Evolutionary conservation across 106 monocot genomes (phyloP), one percentile per base, ranked within the genome.

Genomic region (Dendrobium nobile): DNA sequence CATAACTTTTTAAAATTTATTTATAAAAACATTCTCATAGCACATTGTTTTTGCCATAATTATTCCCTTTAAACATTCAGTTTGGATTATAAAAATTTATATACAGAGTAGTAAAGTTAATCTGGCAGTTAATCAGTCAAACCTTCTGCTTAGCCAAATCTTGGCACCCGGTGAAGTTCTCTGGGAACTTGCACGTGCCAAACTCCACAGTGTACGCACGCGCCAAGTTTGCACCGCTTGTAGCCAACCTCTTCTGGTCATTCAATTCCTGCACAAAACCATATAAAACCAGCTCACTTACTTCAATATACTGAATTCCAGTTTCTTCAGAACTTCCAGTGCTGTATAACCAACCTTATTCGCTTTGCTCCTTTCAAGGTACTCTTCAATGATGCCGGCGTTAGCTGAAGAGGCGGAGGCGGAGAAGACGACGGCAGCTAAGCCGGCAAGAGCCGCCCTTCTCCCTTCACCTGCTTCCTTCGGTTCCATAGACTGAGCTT

Each of bases 161-260:
- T 82, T 94, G 98, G 89, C 94, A 98, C 0, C 98, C 94, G 40
- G 94, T 98, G 92, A 98, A 98, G 85, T 98, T 98, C 83, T 91
- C 87, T 9, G 94, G 98, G 91, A 95, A 95, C 82, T 89, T 88
- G 98, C 98, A 95, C 9, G 85, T 80, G 45, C 94, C 98, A 56
- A 98, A 98, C 82, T 98, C 80, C 37, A 94, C 98, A 0, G 97
- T 98, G 86, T 84, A 98, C 26, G 97, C 97, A 24, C 97, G 90
- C n/a, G 92, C 91, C 41, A 95, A 93, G 92, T 98, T 94, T 10
- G 97, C 97, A 0, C 94, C 94, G 41, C 90, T 95, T 8, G 98
- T 98, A 16, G 94, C 98, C 88, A 98, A 44, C 79, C 98, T 92
- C 85, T 98, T 98, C 89, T 87, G 89, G 92, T 98, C 98, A 64